Conservation (phyloP, 148 eudicot genomes). For the Camellia lanceoleosa region DNA sequence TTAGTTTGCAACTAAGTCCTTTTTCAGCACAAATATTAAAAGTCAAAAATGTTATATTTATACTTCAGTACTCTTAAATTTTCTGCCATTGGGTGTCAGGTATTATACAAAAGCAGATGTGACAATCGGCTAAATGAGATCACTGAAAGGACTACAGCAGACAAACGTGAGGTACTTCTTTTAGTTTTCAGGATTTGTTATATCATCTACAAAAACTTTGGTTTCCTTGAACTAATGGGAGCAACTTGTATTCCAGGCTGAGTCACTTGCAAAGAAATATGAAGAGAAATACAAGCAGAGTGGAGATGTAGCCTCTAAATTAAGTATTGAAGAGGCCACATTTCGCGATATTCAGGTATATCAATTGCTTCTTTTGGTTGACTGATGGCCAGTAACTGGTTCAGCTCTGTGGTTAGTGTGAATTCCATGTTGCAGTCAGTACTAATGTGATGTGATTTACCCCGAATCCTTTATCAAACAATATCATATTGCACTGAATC, state of each 20-base stretch:
- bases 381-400: conserved; percentile 9
- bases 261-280: conserved; percentile 75
- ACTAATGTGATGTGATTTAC: neutral
- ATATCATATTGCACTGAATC: conserved; percentile 2
- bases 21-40: neutral
- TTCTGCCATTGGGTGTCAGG: conserved; percentile 39
- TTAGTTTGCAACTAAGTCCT: neutral
- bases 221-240: conserved; percentile 21
- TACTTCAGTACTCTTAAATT: conserved; percentile 6
- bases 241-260: conserved; percentile 50
- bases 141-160: conserved; percentile 68
- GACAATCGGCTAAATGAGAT: conserved; percentile 89
- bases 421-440: neutral
- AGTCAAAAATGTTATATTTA: neutral
- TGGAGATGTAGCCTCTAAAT: conserved; percentile 92
- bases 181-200: neutral
- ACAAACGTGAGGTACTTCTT: conserved; percentile 74
- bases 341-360: conserved; percentile 97
- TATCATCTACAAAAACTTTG: neutral
- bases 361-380: conserved; percentile 8
- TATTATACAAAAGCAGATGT: conserved; percentile 96
- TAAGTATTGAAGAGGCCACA: conserved; percentile 93
- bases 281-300: conserved; percentile 87
- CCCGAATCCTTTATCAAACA: conserved; percentile 1
- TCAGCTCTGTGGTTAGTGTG: neutral